Conservation (phyloP, 176 grass and related monocot species). For the Carex scoparia region DNA sequence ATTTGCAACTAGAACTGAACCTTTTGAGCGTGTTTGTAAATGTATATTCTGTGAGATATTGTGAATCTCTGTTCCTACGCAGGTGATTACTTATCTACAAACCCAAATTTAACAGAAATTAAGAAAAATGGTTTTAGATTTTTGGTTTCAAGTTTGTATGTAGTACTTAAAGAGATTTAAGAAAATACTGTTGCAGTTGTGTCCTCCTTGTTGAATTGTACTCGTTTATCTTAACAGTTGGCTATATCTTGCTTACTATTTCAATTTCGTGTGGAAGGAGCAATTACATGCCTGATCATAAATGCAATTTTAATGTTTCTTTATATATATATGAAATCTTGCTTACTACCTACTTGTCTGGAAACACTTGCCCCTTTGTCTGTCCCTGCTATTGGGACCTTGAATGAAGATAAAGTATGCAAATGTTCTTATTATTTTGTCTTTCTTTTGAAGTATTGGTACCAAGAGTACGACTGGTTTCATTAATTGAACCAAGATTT, state of each 20-base stretch:
- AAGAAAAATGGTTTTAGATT: not conserved
- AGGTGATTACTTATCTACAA: not conserved
- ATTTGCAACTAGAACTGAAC: not conserved
- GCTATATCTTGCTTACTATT: not conserved
- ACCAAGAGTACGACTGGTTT: not conserved
- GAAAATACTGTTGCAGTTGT: not conserved
- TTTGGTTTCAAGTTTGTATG: not conserved
- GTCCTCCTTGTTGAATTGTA: not conserved
- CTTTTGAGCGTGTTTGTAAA: not conserved
- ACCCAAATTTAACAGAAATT: not conserved
- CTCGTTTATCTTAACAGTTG: not conserved
- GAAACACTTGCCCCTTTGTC: not conserved
- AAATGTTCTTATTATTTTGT: not conserved
- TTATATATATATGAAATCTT: not conserved
- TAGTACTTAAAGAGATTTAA: not conserved
- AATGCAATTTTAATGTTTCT: not conserved
- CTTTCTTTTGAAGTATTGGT: not conserved
- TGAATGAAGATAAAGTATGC: not conserved
- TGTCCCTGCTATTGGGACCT: not conserved
- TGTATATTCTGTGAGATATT: not conserved
- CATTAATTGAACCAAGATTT: not conserved
- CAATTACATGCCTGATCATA: not conserved
- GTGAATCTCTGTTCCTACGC: not conserved
- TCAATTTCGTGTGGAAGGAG: not conserved
- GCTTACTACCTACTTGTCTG: not conserved